These are phyloP conservation scores for Thinopyrum elongatum DNA, from an alignment of 176 grass and related monocot species.

Conservation along the genomic window DNA sequence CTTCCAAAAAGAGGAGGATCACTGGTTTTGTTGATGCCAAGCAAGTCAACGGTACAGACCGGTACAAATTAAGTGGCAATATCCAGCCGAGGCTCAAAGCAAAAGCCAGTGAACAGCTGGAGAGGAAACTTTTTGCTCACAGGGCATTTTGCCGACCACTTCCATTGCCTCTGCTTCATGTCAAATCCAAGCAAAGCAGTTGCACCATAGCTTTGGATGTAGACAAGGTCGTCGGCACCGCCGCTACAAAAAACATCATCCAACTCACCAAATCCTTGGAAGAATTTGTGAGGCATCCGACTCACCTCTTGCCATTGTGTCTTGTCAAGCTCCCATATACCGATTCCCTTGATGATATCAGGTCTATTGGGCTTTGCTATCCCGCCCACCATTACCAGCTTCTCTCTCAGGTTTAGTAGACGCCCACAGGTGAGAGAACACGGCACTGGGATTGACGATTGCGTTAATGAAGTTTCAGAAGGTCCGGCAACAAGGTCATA, in stretches of 20 bases:
- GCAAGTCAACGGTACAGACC: neutral
- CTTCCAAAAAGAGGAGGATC: slow-evolving; percentile 20
- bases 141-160: slow-evolving; percentile 76
- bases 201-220: slow-evolving; percentile 92
- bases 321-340: slow-evolving; percentile 79
- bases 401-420: slow-evolving; percentile 73
- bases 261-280: slow-evolving; percentile 93
- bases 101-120: slow-evolving; percentile 93
- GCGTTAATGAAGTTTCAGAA: slow-evolving; percentile 38
- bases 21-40: slow-evolving; percentile 2
- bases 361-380: slow-evolving; percentile 89
- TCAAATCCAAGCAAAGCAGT: slow-evolving; percentile 81
- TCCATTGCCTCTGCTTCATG: slow-evolving; percentile 78
- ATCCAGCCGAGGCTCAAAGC: slow-evolving; percentile 88
- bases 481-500: slow-evolving; percentile 43
- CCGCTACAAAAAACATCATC: slow-evolving; percentile 94
- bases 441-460: slow-evolving; percentile 49
- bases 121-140: slow-evolving; percentile 90
- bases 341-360: slow-evolving; percentile 95
- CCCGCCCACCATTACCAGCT: slow-evolving; percentile 83
- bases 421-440: slow-evolving; percentile 85
- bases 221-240: slow-evolving; percentile 65
- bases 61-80: slow-evolving; percentile 49
- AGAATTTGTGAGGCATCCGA: slow-evolving; percentile 90
- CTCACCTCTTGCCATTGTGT: slow-evolving; percentile 70